These are phyloP conservation scores for Tetraselmis chui DNA, from an alignment of 139 green algal species.

Conservation along the genomic window DNA sequence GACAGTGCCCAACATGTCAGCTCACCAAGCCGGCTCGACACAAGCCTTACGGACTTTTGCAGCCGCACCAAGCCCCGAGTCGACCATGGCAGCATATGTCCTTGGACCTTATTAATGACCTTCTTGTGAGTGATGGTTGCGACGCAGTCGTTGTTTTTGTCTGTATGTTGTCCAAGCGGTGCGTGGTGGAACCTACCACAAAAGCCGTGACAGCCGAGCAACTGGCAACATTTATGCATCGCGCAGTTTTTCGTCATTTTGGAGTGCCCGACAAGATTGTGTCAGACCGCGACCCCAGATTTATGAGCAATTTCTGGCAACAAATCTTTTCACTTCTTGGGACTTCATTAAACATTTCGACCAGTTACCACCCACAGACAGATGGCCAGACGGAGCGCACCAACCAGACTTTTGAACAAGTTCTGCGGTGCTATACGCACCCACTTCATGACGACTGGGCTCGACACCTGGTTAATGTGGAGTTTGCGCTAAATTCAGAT, in stretches of 20 bases:
- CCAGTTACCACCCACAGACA: neutral
- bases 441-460: neutral
- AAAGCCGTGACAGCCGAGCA: neutral
- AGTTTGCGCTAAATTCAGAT: neutral
- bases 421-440: neutral
- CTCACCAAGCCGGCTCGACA: neutral
- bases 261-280: neutral
- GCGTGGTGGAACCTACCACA: neutral
- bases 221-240: neutral
- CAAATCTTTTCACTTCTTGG: neutral
- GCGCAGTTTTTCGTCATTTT: neutral
- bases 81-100: neutral
- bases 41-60: neutral
- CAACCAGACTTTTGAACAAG: neutral
- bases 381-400: slow-evolving; percentile 1
- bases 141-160: neutral
- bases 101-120: neutral
- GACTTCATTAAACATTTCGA: neutral
- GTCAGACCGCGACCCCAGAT: neutral
- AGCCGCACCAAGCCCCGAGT: neutral
- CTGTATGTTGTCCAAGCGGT: neutral
- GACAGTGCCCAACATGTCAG: neutral
- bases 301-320: neutral
- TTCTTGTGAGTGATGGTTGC: neutral
- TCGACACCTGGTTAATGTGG: neutral